Conservation (phyloP, 208 protist species). For the Trypanosoma conorhini region DNA sequence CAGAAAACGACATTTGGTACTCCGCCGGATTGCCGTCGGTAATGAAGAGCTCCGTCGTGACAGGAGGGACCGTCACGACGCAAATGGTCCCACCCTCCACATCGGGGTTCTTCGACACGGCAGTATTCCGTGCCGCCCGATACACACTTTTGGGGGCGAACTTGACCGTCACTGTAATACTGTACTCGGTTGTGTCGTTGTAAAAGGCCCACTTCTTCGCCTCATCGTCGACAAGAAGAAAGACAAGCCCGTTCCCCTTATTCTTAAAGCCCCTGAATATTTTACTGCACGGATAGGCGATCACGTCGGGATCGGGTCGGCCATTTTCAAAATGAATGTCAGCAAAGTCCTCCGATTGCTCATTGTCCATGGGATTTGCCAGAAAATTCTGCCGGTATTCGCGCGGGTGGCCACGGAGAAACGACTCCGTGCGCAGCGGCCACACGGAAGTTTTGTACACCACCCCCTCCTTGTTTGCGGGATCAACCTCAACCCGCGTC, state of each 20-base stretch:
- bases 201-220: slow-evolving; percentile 57
- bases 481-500: slow-evolving; percentile 22
- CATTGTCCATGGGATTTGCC: slow-evolving; percentile 50
- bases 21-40: slow-evolving; percentile 45
- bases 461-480: slow-evolving; percentile 29
- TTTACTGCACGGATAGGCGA: slow-evolving; percentile 40
- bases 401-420: slow-evolving; percentile 50
- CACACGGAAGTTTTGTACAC: slow-evolving; percentile 50
- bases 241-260: slow-evolving; percentile 60
- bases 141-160: slow-evolving; percentile 48
- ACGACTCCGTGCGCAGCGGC: slow-evolving; percentile 59
- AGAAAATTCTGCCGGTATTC: slow-evolving; percentile 61
- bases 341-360: slow-evolving; percentile 32
- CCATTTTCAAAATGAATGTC: slow-evolving; percentile 57
- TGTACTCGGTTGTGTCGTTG: slow-evolving; percentile 66
- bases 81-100: slow-evolving; percentile 44
- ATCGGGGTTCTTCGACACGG: slow-evolving; percentile 41
- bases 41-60: slow-evolving; percentile 58
- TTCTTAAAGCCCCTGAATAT: slow-evolving; percentile 71
- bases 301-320: slow-evolving; percentile 37
- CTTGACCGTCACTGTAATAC: slow-evolving; percentile 59
- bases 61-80: slow-evolving; percentile 54
- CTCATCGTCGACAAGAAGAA: slow-evolving; percentile 49
- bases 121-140: slow-evolving; percentile 36
- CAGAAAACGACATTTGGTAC: slow-evolving; percentile 58